phyloP scores from a whole-genome alignment of 2,329 filamentous ascomycete genomes.

The Sphaerulina vaccinii region DNA sequence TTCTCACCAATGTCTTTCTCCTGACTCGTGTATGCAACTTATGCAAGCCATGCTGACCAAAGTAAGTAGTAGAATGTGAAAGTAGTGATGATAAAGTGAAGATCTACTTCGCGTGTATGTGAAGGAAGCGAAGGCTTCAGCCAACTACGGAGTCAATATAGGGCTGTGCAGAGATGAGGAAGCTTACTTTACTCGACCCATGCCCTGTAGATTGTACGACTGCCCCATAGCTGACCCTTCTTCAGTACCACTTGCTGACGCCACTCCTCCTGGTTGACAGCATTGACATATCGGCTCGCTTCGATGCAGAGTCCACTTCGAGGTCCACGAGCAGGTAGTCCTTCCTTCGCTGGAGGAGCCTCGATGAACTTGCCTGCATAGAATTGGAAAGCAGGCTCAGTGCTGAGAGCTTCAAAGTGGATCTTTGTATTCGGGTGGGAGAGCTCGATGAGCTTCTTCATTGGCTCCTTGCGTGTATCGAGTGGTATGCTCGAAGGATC shows the following conservation, averaged over 20 bases:
- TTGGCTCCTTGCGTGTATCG: conserved; percentile 55
- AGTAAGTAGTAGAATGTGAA: too few species aligned
- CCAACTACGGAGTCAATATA: too few species aligned
- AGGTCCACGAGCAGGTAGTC: conserved; percentile 61
- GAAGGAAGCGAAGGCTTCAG: too few species aligned
- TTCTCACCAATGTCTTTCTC: too few species aligned
- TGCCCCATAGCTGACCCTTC: conserved; percentile 81
- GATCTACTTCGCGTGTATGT: too few species aligned
- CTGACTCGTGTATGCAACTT: too few species aligned
- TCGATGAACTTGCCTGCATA: conserved; percentile 87
- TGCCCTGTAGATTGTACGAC: conserved; percentile 76
- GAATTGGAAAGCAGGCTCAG: conserved; percentile 95
- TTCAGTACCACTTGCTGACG: conserved; percentile 74
- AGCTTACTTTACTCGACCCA: conserved; percentile 66
- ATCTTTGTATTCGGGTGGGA: conserved; percentile 71
- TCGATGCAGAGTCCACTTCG: conserved; percentile 88
- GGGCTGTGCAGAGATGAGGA: too few species aligned
- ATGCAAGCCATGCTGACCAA: too few species aligned
- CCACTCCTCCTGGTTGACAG: conserved; percentile 78
- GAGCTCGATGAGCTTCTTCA: conserved; percentile 68
- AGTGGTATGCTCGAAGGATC: conserved; percentile 54
- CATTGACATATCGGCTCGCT: conserved; percentile 87
- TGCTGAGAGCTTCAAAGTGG: conserved; percentile 83
- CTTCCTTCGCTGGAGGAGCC: conserved; percentile 61
- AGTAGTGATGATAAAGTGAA: too few species aligned